Base-by-base conservation (phyloP, 176 grass and related monocot genomes). In the Oryza rufipogon region DNA sequence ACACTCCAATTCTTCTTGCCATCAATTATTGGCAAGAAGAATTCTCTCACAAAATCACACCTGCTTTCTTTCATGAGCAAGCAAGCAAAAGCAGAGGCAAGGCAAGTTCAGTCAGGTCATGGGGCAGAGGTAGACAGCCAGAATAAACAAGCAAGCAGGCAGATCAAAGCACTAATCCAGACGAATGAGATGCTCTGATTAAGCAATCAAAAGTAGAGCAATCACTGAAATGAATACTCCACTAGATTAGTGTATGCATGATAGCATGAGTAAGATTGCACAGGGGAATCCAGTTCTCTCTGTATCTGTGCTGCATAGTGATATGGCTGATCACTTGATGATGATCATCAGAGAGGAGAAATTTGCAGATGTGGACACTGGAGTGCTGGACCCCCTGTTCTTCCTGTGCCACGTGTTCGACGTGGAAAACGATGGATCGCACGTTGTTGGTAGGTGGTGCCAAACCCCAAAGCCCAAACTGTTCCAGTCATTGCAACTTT, bases 371-470 rank as follows among this genome's bases (percentile, higher is more conserved):
- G 71, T 54, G 9, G 30, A 73, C 66, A 34, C 41, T 60, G 58
- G 60, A 23, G 2, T 63, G n/a, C 58, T 63, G 54, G 8, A 20
- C 76, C 16, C 52, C 45, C 9, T 65, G 64, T 19, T 22, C 67
- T 12, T 4, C 28, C 42, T 70, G 64, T 23, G 7, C 83, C 66
- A 52, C 26, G 44, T 73, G 42, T 22, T 52, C 8, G 36, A 65
- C 76, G 54, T 51, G 39, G 84, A 73, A 71, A 86, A 52, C 54
- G 84, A 86, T 73, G 41, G 76, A 51, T 20, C 12, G 41, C 82
- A 33, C 54, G 41, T 38, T 69, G 33, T 42, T 58, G 63, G 15
- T 28, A 11, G 73, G 23, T 38, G 36, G 6, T 38, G 36, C 36
- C 16, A 56, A 49, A n/a, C 17, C 7, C 54, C 54, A 58, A 58